phyloP scores from a whole-genome alignment of 345 rosid genomes.

The Eucalyptus erythrocorys region DNA sequence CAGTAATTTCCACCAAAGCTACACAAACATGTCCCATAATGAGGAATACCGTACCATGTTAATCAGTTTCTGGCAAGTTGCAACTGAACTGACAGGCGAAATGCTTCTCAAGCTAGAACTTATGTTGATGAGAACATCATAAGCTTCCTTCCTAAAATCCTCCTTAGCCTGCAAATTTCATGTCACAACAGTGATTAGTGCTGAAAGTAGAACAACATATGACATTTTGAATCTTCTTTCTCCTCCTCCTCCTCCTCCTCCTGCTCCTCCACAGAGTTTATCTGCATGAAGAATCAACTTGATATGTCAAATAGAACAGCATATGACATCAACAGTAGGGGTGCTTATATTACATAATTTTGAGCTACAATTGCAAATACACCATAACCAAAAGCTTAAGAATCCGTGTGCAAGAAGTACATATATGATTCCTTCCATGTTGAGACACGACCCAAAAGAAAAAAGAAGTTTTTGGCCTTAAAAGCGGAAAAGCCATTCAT shows the following conservation, averaged over 20 bases:
- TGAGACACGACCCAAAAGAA: neutral
- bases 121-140: constrained; percentile 52
- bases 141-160: constrained; percentile 72
- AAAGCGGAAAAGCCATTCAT: neutral
- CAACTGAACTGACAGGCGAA: constrained; percentile 13
- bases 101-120: constrained; percentile 34
- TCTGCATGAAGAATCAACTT: constrained; percentile 24
- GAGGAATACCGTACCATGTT: constrained; percentile 44
- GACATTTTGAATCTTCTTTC: constrained; percentile 63
- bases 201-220: no score
- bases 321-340: neutral
- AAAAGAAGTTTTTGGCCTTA: neutral
- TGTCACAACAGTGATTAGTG: neutral
- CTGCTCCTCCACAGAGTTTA: constrained; percentile 56
- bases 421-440: neutral
- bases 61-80: constrained; percentile 47
- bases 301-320: neutral
- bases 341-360: neutral
- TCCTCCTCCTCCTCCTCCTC: constrained; percentile 56
- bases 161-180: constrained; percentile 45
- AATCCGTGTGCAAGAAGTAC: neutral
- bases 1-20: neutral
- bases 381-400: neutral
- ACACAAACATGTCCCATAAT: neutral
- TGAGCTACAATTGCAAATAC: neutral